Evolutionary conservation across 306 rosid species (phyloP).

Genomic region (Cicer bijugum): DNA sequence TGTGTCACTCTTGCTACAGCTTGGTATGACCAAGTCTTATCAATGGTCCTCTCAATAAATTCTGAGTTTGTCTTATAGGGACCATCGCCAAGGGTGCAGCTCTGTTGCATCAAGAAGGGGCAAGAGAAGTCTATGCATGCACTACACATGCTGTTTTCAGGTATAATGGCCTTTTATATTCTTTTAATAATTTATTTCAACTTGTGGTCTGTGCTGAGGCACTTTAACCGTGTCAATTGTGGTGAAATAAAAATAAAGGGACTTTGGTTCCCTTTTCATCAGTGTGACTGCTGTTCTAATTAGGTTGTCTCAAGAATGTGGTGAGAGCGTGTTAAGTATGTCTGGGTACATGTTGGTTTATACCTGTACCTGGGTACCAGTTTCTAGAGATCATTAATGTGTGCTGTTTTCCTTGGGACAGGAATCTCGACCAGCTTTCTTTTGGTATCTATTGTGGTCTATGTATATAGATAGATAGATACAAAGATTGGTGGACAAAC

Average conservation of each 20-base stretch:
- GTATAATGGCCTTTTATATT: constrained; percentile 49
- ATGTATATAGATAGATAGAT: constrained; percentile 4
- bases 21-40: too few relatives aligned
- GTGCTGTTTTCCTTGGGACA: not conserved
- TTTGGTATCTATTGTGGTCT: constrained; percentile 11
- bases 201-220: constrained; percentile 13
- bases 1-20: too few relatives aligned
- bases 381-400: not conserved
- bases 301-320: not conserved
- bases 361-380: not conserved
- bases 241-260: constrained; percentile 1
- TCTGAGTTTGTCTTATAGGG: too few relatives aligned
- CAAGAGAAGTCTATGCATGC: constrained; percentile 97
- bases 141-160: constrained; percentile 95
- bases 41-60: too few relatives aligned
- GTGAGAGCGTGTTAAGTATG: constrained; percentile 1
- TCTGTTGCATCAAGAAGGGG: constrained; percentile 95
- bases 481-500: not conserved
- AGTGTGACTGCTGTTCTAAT: not conserved
- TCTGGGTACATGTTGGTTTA: constrained; percentile 1
- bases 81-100: too few relatives aligned
- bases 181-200: constrained; percentile 15
- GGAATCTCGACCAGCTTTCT: constrained; percentile 2
- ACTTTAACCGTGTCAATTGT: constrained; percentile 10
- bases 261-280: not conserved